phyloP scores from a whole-genome alignment of 805 yeast species.

The Limtongia smithiae region DNA sequence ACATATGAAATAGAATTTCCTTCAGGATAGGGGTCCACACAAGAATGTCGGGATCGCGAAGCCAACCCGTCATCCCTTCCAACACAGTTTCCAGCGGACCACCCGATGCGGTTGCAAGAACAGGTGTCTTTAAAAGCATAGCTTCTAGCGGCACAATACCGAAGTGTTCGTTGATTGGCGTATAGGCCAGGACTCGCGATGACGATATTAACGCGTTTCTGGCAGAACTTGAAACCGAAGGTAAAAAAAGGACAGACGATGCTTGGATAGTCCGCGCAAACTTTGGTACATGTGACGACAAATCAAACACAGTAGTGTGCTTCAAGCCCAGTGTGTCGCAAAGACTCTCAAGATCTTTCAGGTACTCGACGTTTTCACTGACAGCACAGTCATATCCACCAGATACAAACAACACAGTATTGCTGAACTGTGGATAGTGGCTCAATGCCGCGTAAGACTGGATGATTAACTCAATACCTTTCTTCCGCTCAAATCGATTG shows the following conservation, averaged over 20 bases:
- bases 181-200: slow-evolving; percentile 67
- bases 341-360: slow-evolving; percentile 54
- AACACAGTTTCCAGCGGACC: slow-evolving; percentile 85
- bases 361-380: slow-evolving; percentile 68
- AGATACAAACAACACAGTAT: slow-evolving; percentile 58
- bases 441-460: slow-evolving; percentile 53
- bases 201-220: slow-evolving; percentile 59
- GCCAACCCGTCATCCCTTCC: slow-evolving; percentile 40
- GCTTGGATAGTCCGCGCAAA: slow-evolving; percentile 26
- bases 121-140: slow-evolving; percentile 79
- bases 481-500: slow-evolving; percentile 85
- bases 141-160: slow-evolving; percentile 98
- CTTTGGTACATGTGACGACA: slow-evolving; percentile 7
- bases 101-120: slow-evolving; percentile 80
- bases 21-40: slow-evolving; percentile 40
- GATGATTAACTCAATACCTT: slow-evolving; percentile 76
- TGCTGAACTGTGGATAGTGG: slow-evolving; percentile 40
- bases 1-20: slow-evolving; percentile 30
- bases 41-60: slow-evolving; percentile 34
- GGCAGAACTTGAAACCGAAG: slow-evolving; percentile 66
- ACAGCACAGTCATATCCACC: slow-evolving; percentile 89
- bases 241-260: slow-evolving; percentile 63
- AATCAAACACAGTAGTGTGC: slow-evolving; percentile 41
- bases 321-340: slow-evolving; percentile 47
- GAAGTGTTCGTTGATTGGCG: slow-evolving; percentile 91